Evolutionary conservation across 352 stramenopile species (phyloP), one percentile per base, ranked within the genome.

Genomic region (Phytophthora rubi): DNA sequence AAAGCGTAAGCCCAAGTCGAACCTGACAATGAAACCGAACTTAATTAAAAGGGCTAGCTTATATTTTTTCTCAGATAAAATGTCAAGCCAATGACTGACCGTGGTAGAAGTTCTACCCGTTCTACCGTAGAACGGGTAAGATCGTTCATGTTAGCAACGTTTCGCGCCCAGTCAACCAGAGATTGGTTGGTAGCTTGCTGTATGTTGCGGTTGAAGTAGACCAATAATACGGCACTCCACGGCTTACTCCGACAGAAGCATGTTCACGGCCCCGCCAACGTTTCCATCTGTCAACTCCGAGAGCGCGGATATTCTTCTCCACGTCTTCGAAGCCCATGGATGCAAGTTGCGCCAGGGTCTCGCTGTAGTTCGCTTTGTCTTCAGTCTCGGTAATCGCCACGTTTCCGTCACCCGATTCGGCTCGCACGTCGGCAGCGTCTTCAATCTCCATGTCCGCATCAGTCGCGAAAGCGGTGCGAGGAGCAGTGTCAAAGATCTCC

Each of bases 311-410:
- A 68, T 86, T 86, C 53, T 75, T 68, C 56, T 83, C 70, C 28
- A 59, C 58, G 30, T 89, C 77, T 0, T 49, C 57, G 44, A 91
- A 91, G 26, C 83, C 83, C 83, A 91, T 91, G n/a, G 71, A 61
- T 44, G 70, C 61, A 1, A 91, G 71, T 56, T 79, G 63, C 13
- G 33, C 56, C 26, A 89, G 57, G 13, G 77, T 73, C 9, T 86
- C 71, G 2, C 76, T 62, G 28, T 74, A 85, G 12, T 70, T 51
- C 2, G n/a, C 37, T n/a, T 66, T 56, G 16, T 26, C 45, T 21
- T 80, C 68, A 6, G 55, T 55, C 6, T 54, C 32, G 8, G 4
- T 4, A 15, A 57, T 47, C 0, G 28, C 51, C 4, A 5, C 49
- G 45, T 71, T 47, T 16, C 5, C 55, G 9, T 4, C 23, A 18